Conservation (phyloP, 129 eudicot genomes). For the Deinandra increscens region DNA sequence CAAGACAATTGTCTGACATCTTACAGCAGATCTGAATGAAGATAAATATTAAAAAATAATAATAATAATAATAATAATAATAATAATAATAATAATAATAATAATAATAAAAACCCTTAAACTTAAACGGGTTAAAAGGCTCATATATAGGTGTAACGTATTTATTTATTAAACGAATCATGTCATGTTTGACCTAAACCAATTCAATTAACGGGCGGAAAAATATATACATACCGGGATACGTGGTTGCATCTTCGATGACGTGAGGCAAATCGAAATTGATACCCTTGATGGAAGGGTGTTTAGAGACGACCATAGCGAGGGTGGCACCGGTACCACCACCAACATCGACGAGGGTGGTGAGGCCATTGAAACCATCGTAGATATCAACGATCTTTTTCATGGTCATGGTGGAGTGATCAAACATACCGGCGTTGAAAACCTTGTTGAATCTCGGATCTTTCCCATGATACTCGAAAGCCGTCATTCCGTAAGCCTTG, state of each 20-base stretch:
- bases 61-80: too few relatives aligned
- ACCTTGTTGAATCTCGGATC: slow-evolving; percentile 65
- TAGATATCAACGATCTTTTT: slow-evolving; percentile 63
- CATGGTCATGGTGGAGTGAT: slow-evolving; percentile 64
- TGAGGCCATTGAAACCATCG: slow-evolving; percentile 54
- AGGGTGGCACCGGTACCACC: slow-evolving; percentile 80
- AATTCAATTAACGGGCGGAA: too few relatives aligned
- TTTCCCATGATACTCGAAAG: slow-evolving; percentile 56
- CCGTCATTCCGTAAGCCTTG: slow-evolving; percentile 73
- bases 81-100: too few relatives aligned
- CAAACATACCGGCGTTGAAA: slow-evolving; percentile 66
- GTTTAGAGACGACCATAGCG: slow-evolving; percentile 64
- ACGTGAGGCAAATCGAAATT: slow-evolving; percentile 82
- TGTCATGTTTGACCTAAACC: too few relatives aligned
- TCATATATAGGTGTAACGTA: too few relatives aligned
- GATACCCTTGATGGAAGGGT: slow-evolving; percentile 68
- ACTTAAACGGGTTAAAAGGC: too few relatives aligned
- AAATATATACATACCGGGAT: slow-evolving; percentile 38
- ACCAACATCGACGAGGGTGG: slow-evolving; percentile 69
- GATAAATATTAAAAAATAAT: too few relatives aligned
- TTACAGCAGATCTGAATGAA: too few relatives aligned
- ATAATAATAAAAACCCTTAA: too few relatives aligned
- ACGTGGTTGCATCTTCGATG: slow-evolving; percentile 58
- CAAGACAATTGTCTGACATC: too few relatives aligned
- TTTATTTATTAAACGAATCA: too few relatives aligned